Percentiles rank a stretch among this genome's conserved stretches.
Conservation (phyloP, 176 grass and related monocot species). For the Aegilops speltoides region DNA sequence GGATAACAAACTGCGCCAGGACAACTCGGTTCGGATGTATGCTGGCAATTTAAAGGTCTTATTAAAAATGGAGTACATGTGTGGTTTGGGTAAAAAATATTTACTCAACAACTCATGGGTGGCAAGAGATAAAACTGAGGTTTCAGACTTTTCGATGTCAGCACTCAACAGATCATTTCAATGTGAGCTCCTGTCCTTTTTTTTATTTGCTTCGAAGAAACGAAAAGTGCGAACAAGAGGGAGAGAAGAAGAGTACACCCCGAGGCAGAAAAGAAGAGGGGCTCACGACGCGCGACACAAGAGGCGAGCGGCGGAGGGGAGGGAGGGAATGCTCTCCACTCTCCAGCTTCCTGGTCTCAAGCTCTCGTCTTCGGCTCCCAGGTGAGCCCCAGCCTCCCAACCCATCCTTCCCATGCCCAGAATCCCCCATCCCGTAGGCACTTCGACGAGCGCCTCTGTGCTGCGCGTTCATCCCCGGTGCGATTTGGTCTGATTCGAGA, state of each 20-base stretch:
- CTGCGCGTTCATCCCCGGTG: neutral
- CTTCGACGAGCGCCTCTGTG: neutral
- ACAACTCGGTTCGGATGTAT: too few species aligned
- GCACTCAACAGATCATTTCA: neutral
- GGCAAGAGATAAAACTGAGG: neutral
- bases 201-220: slow-evolving; percentile 32
- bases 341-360: slow-evolving; percentile 15
- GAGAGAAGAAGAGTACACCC: neutral
- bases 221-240: slow-evolving; percentile 11
- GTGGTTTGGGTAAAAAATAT: neutral
- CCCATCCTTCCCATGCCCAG: neutral
- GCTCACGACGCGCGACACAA: neutral
- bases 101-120: neutral
- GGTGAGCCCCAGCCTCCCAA: slow-evolving; percentile 25
- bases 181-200: too few species aligned
- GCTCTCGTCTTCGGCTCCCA: neutral
- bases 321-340: neutral
- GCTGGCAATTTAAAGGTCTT: too few species aligned
- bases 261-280: neutral
- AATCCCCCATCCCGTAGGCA: neutral
- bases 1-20: too few species aligned
- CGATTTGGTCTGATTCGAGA: neutral
- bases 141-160: neutral
- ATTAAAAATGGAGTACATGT: neutral
- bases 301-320: neutral